These are phyloP conservation scores for Protomyces lactucae-debilis DNA, from an alignment of 1,139 yeast genomes.

Conservation along the genomic window DNA sequence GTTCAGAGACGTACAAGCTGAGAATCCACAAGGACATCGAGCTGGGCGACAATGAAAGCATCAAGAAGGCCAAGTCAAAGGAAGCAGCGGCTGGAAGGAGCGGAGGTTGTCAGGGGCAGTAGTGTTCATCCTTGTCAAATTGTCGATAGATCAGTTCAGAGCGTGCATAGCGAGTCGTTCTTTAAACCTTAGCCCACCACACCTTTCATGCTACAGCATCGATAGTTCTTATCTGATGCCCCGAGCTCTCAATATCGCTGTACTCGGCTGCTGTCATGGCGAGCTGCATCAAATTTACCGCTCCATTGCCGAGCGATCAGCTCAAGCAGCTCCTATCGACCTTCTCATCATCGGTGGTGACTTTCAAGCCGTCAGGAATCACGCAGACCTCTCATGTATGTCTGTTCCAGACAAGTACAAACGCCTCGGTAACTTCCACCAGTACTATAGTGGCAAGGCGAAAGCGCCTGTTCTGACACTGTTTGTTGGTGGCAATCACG, in stretches of 20 bases:
- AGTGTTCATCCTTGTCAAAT: neutral
- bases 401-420: slow-evolving; percentile 53
- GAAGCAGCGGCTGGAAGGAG: slow-evolving; percentile 12
- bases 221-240: neutral
- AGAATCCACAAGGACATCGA: slow-evolving; percentile 79
- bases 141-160: neutral
- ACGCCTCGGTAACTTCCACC: slow-evolving; percentile 68
- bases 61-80: slow-evolving; percentile 40
- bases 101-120: neutral
- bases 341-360: slow-evolving; percentile 84
- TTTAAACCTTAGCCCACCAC: neutral
- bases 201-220: neutral
- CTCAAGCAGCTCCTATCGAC: slow-evolving; percentile 43
- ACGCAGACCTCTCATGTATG: slow-evolving; percentile 60
- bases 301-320: slow-evolving; percentile 34
- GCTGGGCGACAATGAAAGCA: slow-evolving; percentile 76
- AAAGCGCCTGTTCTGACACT: slow-evolving; percentile 72
- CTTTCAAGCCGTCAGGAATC: slow-evolving; percentile 57
- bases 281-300: slow-evolving; percentile 59
- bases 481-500: slow-evolving; percentile 95
- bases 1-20: slow-evolving; percentile 39
- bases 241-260: slow-evolving; percentile 47
- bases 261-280: slow-evolving; percentile 96
- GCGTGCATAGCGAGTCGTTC: neutral
- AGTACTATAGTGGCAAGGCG: slow-evolving; percentile 58